Percentiles rank a stretch among this genome's conserved stretches.
These are phyloP conservation scores for Piper betle DNA, from an alignment of 164 flowering plant genomes.

Conservation along the genomic window DNA sequence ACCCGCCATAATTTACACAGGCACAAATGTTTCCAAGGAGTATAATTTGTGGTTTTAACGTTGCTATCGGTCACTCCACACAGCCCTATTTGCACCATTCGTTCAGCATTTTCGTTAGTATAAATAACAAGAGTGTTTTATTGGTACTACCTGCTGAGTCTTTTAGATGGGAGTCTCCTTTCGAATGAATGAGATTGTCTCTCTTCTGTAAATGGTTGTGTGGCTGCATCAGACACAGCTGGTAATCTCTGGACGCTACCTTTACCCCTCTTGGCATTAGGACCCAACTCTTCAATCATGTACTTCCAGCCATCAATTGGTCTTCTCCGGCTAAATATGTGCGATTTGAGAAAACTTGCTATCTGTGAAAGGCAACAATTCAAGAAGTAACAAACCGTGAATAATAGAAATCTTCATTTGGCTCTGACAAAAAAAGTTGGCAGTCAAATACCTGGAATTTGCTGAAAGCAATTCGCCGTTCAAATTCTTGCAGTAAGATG, in stretches of 20 bases:
- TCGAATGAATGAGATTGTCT: conserved; percentile 1
- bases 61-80: no score
- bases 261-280: conserved; percentile 82
- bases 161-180: neutral
- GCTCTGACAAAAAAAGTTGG: neutral
- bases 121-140: no score
- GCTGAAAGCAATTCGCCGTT: conserved; percentile 82
- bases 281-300: conserved; percentile 97
- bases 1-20: no score
- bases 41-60: no score
- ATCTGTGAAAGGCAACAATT: conserved; percentile 35
- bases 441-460: conserved; percentile 65
- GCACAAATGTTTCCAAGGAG: no score
- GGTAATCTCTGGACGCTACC: conserved; percentile 83
- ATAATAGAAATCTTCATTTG: neutral
- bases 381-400: neutral
- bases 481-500: conserved; percentile 89
- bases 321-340: conserved; percentile 93
- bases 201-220: conserved; percentile 78
- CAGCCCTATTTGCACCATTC: no score
- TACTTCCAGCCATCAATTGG: conserved; percentile 98
- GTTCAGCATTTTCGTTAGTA: no score
- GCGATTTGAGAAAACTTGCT: conserved; percentile 86
- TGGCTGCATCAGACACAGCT: conserved; percentile 59
- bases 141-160: no score